Evolutionary conservation across 345 rosid species (phyloP), one percentile per base, ranked within the genome.

Genomic region (Citrus glauca): DNA sequence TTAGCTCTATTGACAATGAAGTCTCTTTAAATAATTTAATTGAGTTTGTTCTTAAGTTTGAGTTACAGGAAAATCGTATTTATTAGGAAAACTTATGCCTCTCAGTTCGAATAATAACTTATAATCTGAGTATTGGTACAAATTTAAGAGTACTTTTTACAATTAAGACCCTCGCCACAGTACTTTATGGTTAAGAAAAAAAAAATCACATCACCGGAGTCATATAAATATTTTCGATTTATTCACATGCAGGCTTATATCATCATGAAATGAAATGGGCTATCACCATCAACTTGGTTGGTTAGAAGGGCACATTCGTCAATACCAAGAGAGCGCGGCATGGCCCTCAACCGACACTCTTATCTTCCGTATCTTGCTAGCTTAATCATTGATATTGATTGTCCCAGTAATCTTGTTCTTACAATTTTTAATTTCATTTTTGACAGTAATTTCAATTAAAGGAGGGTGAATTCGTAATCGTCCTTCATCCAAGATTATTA

Each of bases 281-380:
- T 6, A 48, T 74, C 61, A 30, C 32, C 48, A 32, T 63, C 60
- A 27, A 48, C n/a, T 4, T 64, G 42, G 59, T 65, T 48, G 60
- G 30, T 48, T 74, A 2, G 32, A 50, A 77, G 81, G 84, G 77
- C 74, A 77, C 28, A 72, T 22, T 81, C 76, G 81, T 85, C 76
- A 81, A 81, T 84, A 74, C 74, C 32, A 24, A 74, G 77, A 73
- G 71, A 42, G 22, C 53, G 60, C 28, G 57, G 69, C 14, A 69
- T 69, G 83, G 75, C 75, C 75, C 77, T 20, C 70, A 64, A 78
- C 75, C 80, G 78, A 81, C 80, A 66, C 62, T 66, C 78, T 77
- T 62, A 59, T 74, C 77, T 76, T 75, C 48, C 74, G 65, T 73
- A 33, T 57, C n/a, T 35, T 25, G 20, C 69, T 27, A 19, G 30